phyloP scores from a whole-genome alignment of 2,329 filamentous ascomycete species.

The Ascochyta viciae-villosae region DNA sequence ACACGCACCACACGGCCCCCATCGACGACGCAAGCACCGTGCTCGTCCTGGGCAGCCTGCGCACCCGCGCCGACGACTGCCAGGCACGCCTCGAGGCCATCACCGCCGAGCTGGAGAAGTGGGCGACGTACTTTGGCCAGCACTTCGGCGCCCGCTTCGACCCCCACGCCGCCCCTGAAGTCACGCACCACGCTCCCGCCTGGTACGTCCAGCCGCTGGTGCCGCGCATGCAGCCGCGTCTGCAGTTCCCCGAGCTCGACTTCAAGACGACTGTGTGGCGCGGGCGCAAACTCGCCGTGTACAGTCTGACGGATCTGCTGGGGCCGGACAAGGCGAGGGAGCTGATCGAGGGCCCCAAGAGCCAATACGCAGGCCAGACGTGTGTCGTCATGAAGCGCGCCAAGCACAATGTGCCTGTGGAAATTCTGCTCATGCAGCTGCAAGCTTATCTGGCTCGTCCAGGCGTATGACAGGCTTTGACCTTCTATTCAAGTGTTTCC shows the following conservation, averaged over 20 bases:
- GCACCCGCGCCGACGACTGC: constrained; percentile 34
- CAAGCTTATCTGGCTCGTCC: constrained; percentile 39
- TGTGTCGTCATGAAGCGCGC: constrained; percentile 40
- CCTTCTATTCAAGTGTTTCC: too few relatives aligned
- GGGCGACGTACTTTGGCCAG: constrained; percentile 25
- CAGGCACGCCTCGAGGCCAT: constrained; percentile 24
- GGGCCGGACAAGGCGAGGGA: constrained; percentile 36
- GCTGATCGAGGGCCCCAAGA: constrained; percentile 27
- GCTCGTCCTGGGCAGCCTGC: constrained; percentile 34
- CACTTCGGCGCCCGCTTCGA: constrained; percentile 27
- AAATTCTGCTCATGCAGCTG: constrained; percentile 43
- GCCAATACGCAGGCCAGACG: constrained; percentile 28
- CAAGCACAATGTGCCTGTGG: constrained; percentile 38
- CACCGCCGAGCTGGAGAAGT: constrained; percentile 31
- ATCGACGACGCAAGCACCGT: constrained; percentile 42
- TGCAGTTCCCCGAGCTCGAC: constrained; percentile 40
- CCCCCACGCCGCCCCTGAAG: constrained; percentile 31
- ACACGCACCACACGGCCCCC: constrained; percentile 24
- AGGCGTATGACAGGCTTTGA: constrained; percentile 1
- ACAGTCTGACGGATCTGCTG: constrained; percentile 45
- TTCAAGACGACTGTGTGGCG: constrained; percentile 41
- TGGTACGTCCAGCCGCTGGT: constrained; percentile 40
- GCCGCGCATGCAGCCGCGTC: constrained; percentile 35
- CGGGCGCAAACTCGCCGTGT: constrained; percentile 42
- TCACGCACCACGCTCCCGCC: constrained; percentile 31